Evolutionary conservation across 352 stramenopile species (phyloP), one percentile per base, ranked within the genome.

Genomic region (Phytopythium sindhum): DNA sequence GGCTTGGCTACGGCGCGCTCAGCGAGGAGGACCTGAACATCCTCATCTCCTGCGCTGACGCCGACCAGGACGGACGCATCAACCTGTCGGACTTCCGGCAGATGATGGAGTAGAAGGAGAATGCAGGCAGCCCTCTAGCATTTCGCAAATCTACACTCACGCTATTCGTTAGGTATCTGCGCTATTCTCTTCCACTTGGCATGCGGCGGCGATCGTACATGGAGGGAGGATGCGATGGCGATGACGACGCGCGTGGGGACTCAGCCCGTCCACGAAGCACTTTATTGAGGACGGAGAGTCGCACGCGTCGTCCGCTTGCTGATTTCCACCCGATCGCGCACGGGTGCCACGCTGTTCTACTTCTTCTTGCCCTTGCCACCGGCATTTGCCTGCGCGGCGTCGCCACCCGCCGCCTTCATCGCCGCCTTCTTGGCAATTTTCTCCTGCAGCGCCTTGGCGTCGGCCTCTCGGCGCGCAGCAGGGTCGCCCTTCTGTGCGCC

Each of bases 41-140:
- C 29, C 74, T 97, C 12, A 77, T 96, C 12, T 88, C 93, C 29
- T 96, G 86, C 29, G 90, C 87, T 4, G 91, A 97, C 63, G 74
- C 73, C 15, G 91, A 97, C 64, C 74, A 73, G 29, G 90, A 97
- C 58, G 90, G 91, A 2, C 72, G 72, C 12, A 86, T 97, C 62
- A 87, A 72, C 61, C 69, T 97, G 12, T 51, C 69, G 0, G 90
- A 97, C 70, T 97, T 97, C 59, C 84, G 90, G 66, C 69, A 66
- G 42, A 86, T 94, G 69, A 65, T 95, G 1, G 69, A 83, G 62
- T 79, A 57, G 29, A 37, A 55, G 14, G 67, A 70, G 68, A 68
- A 61, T 65, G 67, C 33, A 45, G 39, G 15, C 39, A 17, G 6
- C 11, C 4, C 11, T 26, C 42, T 50, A n/a, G 42, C 42, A 50